These are phyloP conservation scores for Cutaneotrichosporon sp. DNA, from an alignment of 1,284 basidiomycete genomes.

Conservation along the genomic window DNA sequence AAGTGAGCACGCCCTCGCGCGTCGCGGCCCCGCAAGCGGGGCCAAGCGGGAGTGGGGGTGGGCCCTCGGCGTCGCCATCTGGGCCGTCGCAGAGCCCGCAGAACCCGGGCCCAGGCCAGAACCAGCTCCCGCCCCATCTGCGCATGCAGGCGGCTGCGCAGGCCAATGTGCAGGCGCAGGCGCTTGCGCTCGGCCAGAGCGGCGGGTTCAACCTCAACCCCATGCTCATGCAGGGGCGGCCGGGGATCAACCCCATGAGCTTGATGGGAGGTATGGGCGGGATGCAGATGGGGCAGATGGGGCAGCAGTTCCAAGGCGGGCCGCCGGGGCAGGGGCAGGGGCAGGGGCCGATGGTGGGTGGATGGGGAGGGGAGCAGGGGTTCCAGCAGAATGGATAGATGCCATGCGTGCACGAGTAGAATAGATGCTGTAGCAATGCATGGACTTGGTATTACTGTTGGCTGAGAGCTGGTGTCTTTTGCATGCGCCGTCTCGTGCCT, in stretches of 20 bases:
- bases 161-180: conserved; percentile 19
- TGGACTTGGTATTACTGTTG: too few relatives aligned
- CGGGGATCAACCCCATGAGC: neutral
- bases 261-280: conserved; percentile 8
- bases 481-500: too few relatives aligned
- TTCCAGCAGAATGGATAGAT: conserved; percentile 3
- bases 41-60: neutral
- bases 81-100: neutral
- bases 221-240: conserved; percentile 6
- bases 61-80: neutral
- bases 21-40: neutral
- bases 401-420: neutral
- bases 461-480: too few relatives aligned
- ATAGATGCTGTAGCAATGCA: neutral
- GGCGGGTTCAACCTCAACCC: conserved; percentile 13
- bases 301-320: neutral
- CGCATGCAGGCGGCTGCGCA: conserved; percentile 7
- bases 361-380: conserved; percentile 4
- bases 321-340: too few relatives aligned
- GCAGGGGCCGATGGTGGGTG: conserved; percentile 5
- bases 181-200: conserved; percentile 11
- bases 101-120: too few relatives aligned
- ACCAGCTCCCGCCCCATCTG: neutral
- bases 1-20: neutral
- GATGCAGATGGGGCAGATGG: conserved; percentile 5